phyloP scores from a whole-genome alignment of 2,329 filamentous ascomycete genomes.

The Fusarium sp. region DNA sequence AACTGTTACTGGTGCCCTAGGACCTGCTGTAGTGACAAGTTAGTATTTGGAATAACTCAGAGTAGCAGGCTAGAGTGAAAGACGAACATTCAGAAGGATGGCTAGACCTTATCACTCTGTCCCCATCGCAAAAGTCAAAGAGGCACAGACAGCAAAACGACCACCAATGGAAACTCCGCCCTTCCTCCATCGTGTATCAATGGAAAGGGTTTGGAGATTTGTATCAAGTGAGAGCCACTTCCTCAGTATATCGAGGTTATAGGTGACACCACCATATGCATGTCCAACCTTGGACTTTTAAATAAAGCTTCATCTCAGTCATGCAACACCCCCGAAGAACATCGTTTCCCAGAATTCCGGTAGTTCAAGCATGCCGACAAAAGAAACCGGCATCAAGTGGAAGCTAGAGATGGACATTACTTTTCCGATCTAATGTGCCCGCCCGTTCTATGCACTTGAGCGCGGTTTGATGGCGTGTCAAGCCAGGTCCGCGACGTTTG shows the following conservation, averaged over 20 bases:
- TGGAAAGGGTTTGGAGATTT: too few relatives aligned
- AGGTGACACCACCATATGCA: not conserved
- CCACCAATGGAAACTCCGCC: not conserved
- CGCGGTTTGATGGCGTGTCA: not conserved
- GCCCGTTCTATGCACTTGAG: not conserved
- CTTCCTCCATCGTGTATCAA: not conserved
- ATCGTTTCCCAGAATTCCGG: not conserved
- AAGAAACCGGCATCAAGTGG: not conserved
- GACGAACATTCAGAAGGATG: not conserved
- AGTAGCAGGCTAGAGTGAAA: not conserved
- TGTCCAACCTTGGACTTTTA: not conserved
- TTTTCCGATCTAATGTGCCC: not conserved
- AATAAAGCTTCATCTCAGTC: not conserved
- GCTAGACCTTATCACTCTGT: not conserved
- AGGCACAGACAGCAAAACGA: conserved; percentile 3
- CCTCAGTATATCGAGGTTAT: not conserved
- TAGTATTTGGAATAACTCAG: not conserved
- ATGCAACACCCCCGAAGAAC: not conserved
- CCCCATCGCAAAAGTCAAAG: conserved; percentile 6
- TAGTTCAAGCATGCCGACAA: not conserved
- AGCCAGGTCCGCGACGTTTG: not conserved
- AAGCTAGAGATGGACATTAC: not conserved
- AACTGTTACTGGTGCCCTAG: not conserved
- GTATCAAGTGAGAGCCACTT: not conserved
- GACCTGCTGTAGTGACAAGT: not conserved